These are phyloP conservation scores for Aspergillus ostianus DNA, from an alignment of 495 filamentous ascomycete species.

Conservation along the genomic window DNA sequence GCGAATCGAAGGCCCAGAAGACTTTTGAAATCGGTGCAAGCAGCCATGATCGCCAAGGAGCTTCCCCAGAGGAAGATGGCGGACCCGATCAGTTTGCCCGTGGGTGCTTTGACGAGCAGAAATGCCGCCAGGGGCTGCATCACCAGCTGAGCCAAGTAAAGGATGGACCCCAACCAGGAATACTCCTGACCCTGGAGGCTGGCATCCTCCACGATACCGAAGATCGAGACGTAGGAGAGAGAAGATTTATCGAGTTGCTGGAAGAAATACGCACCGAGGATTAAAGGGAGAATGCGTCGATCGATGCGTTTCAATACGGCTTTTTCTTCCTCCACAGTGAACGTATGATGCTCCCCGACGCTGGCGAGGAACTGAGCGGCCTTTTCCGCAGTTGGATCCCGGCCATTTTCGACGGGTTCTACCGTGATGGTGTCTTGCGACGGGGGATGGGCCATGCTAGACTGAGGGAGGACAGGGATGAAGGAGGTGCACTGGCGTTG, in stretches of 20 bases:
- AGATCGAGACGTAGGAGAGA: slow-evolving; percentile 47
- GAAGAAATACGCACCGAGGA: slow-evolving; percentile 35
- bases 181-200: slow-evolving; percentile 45
- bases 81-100: slow-evolving; percentile 48
- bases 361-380: slow-evolving; percentile 23
- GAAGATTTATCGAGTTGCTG: slow-evolving; percentile 56
- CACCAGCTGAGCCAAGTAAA: slow-evolving; percentile 46
- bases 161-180: slow-evolving; percentile 46
- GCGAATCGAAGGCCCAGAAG: slow-evolving; percentile 53
- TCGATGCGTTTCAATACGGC: slow-evolving; percentile 48
- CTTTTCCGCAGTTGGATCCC: slow-evolving; percentile 4
- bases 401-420: neutral
- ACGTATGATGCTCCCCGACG: slow-evolving; percentile 14
- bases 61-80: slow-evolving; percentile 55
- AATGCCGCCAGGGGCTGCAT: slow-evolving; percentile 25
- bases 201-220: slow-evolving; percentile 40
- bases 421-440: slow-evolving; percentile 10
- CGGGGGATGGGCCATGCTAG: neutral
- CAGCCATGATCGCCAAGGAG: slow-evolving; percentile 49
- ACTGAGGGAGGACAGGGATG: neutral
- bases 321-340: slow-evolving; percentile 49
- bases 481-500: neutral
- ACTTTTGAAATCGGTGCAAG: slow-evolving; percentile 49
- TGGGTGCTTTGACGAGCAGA: slow-evolving; percentile 26
- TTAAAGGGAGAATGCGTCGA: slow-evolving; percentile 41